phyloP scores from a whole-genome alignment of 805 yeast genomes.

The Candida endomychidarum region DNA sequence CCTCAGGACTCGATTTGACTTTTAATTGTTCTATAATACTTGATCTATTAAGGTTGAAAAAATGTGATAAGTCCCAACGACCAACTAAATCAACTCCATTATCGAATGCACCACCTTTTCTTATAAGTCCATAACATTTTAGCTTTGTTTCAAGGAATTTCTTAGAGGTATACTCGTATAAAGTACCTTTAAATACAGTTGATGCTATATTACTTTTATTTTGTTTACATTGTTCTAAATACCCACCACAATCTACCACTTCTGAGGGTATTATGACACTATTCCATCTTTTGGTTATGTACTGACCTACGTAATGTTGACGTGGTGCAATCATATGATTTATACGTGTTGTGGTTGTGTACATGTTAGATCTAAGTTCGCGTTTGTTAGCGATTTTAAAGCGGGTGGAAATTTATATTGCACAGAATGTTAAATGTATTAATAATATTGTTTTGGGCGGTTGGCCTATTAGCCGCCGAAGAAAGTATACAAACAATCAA shows the following conservation, averaged over 20 bases:
- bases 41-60: conserved; percentile 17
- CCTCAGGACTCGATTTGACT: not conserved
- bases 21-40: conserved; percentile 5
- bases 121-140: conserved; percentile 35
- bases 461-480: not conserved
- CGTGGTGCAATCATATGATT: not conserved
- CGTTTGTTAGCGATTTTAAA: no score
- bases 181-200: conserved; percentile 53
- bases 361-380: conserved; percentile 4
- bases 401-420: no score
- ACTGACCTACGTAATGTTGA: not conserved
- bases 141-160: conserved; percentile 38
- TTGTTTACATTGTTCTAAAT: conserved; percentile 27
- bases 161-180: conserved; percentile 51
- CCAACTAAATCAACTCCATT: conserved; percentile 58
- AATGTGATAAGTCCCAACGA: conserved; percentile 43
- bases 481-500: conserved; percentile 1
- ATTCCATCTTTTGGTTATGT: not conserved
- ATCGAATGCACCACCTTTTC: conserved; percentile 58
- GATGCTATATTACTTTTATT: conserved; percentile 26
- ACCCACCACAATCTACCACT: conserved; percentile 11
- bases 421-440: not conserved
- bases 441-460: not conserved
- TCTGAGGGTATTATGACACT: not conserved
- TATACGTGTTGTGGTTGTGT: not conserved